Conservation (phyloP, 1,284 basidiomycete species). For the Puccinia triticina region DNA sequence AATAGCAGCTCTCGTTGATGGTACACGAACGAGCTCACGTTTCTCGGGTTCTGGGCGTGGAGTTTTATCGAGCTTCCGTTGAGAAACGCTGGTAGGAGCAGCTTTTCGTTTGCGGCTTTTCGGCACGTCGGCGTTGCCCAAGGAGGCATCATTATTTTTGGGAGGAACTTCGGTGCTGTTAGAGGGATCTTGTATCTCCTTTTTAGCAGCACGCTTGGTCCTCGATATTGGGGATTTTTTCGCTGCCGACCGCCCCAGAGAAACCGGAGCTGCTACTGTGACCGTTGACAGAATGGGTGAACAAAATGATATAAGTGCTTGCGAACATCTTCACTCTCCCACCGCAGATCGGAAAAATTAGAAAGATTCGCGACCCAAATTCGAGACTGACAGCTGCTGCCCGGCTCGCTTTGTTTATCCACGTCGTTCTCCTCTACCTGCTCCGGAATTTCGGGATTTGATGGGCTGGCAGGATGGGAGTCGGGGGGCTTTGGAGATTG, state of each 20-base stretch:
- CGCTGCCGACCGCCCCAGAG: neutral
- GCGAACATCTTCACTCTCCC: neutral
- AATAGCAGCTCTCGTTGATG: neutral
- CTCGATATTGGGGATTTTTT: constrained; percentile 15
- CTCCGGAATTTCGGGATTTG: neutral
- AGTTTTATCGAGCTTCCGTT: constrained; percentile 11
- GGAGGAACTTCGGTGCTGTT: neutral
- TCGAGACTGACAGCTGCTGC: neutral
- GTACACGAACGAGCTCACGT: constrained; percentile 14
- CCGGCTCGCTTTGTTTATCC: neutral
- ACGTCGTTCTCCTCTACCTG: neutral
- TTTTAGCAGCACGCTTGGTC: constrained; percentile 4
- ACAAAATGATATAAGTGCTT: neutral
- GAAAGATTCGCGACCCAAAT: neutral
- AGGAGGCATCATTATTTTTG: neutral
- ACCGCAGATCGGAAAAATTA: neutral
- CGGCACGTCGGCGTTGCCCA: neutral
- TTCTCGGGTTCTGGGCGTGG: constrained; percentile 10
- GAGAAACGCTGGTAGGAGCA: constrained; percentile 8
- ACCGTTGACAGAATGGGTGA: neutral
- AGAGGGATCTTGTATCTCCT: constrained; percentile 5
- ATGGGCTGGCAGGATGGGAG: neutral
- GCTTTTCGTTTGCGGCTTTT: constrained; percentile 30
- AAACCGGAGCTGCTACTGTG: neutral
- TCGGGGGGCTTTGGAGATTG: neutral